phyloP scores from a whole-genome alignment of 2,329 filamentous ascomycete species.

The Epichloe sibirici region DNA sequence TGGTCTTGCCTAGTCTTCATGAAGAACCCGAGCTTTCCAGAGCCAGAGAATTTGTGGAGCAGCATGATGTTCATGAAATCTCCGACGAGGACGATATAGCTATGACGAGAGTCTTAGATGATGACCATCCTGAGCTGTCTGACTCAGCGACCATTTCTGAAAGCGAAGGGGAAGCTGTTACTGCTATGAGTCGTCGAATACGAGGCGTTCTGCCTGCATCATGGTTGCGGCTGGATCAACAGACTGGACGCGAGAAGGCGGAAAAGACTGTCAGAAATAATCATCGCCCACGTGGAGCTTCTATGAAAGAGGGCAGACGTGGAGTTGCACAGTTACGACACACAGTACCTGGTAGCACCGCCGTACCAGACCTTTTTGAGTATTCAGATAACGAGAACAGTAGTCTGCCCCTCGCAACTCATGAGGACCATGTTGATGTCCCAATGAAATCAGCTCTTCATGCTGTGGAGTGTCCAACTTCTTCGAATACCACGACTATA shows the following conservation, averaged over 20 bases:
- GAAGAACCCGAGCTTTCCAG: not conserved
- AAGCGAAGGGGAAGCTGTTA: conserved; percentile 30
- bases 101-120: not conserved
- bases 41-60: not conserved
- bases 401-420: not conserved
- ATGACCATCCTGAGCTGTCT: not conserved
- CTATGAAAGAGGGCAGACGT: conserved; percentile 28
- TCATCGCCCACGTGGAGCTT: conserved; percentile 18
- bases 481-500: not conserved
- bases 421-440: not conserved
- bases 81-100: not conserved
- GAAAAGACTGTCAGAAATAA: conserved; percentile 17
- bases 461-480: not conserved
- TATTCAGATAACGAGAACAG: conserved; percentile 21
- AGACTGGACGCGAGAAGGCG: conserved; percentile 21
- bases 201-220: conserved; percentile 55
- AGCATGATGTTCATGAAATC: not conserved
- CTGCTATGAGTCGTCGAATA: conserved; percentile 33
- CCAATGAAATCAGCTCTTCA: not conserved
- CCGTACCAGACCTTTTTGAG: conserved; percentile 29
- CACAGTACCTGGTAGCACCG: conserved; percentile 15
- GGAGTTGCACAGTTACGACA: conserved; percentile 38
- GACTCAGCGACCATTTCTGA: conserved; percentile 20
- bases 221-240: conserved; percentile 49
- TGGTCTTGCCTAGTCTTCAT: not conserved